Percentiles rank a stretch among this genome's conserved stretches.
Conservation (phyloP, 2,329 filamentous ascomycete genomes). For the Scleromitrula shiraiana region DNA sequence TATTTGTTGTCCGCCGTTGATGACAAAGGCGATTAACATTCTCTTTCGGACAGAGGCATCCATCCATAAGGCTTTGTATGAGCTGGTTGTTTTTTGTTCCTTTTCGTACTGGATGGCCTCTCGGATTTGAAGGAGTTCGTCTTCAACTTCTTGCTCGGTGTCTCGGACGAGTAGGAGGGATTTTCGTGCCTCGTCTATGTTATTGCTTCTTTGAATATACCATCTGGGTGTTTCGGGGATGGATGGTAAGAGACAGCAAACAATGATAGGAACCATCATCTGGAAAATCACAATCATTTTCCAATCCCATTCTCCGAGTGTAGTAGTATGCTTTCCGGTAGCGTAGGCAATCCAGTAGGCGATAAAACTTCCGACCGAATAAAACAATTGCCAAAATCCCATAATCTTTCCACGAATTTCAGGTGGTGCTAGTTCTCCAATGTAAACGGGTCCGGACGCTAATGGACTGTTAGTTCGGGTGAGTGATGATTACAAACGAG, state of each 20-base stretch:
- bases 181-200: constrained; percentile 37
- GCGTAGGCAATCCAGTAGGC: constrained; percentile 24
- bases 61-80: constrained; percentile 62
- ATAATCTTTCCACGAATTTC: constrained; percentile 60
- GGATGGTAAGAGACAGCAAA: constrained; percentile 54
- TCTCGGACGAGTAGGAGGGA: constrained; percentile 53
- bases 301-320: constrained; percentile 61
- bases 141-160: constrained; percentile 51
- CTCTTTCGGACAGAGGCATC: constrained; percentile 61
- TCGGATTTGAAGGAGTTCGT: constrained; percentile 55
- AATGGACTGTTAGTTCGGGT: neutral
- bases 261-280: constrained; percentile 55
- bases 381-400: constrained; percentile 64
- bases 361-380: constrained; percentile 43
- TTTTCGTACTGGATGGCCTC: constrained; percentile 66
- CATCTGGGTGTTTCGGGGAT: constrained; percentile 63
- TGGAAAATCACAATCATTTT: constrained; percentile 67
- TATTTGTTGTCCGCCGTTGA: constrained; percentile 51
- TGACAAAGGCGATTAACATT: constrained; percentile 53
- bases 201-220: constrained; percentile 51
- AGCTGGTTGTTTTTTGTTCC: constrained; percentile 50
- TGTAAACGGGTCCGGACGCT: constrained; percentile 54
- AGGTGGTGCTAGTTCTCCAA: constrained; percentile 57
- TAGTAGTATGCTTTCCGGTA: constrained; percentile 14
- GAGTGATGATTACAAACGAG: neutral